Conservation (phyloP, 176 grass and related monocot genomes). For the Stipa capillata region DNA sequence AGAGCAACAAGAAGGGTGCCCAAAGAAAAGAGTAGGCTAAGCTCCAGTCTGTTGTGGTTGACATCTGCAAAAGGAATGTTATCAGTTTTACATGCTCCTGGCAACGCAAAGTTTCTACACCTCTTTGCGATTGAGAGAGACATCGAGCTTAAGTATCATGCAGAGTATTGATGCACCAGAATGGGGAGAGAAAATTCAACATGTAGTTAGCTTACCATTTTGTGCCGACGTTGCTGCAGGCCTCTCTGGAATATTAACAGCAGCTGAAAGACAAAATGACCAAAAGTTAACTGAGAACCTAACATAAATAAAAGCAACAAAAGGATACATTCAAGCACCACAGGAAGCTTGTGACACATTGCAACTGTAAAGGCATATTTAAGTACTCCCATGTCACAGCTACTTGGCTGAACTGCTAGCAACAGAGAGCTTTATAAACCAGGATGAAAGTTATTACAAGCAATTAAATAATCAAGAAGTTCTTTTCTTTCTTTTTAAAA, state of each 20-base stretch:
- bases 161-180: background rate
- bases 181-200: background rate
- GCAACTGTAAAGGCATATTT: constrained; percentile 4
- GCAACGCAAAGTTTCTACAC: background rate
- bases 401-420: constrained; percentile 1
- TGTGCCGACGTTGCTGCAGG: constrained; percentile 66
- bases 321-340: background rate
- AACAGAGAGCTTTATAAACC: background rate
- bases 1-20: constrained; percentile 16
- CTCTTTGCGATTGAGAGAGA: background rate
- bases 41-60: constrained; percentile 32
- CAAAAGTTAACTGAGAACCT: constrained; percentile 10
- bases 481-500: background rate
- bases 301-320: constrained; percentile 1
- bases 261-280: constrained; percentile 42
- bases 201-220: constrained; percentile 41
- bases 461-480: constrained; percentile 1
- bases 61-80: constrained; percentile 31
- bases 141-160: background rate
- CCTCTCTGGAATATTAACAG: constrained; percentile 79
- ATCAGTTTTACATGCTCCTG: background rate
- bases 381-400: constrained; percentile 1
- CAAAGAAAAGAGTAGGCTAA: constrained; percentile 24
- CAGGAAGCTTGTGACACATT: constrained; percentile 13
- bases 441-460: background rate